A percentile compares a stretch with the other conserved stretches of the same genome.
Conservation (phyloP, 306 rosid genomes). For the Spatholobus suberectus region DNA sequence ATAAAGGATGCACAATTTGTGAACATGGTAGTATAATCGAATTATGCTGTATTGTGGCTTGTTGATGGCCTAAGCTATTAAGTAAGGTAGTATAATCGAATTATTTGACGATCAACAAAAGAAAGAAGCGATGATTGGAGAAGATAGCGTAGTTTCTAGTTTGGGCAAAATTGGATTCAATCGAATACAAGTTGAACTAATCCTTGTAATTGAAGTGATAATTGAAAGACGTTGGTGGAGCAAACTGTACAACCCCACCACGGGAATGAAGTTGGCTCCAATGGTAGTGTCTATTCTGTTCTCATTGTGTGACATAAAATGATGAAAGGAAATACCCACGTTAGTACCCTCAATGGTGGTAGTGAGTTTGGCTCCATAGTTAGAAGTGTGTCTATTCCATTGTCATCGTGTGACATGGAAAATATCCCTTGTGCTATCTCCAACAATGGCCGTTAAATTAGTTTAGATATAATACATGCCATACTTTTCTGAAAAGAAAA, state of each 20-base stretch:
- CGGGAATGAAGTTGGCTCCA: not conserved
- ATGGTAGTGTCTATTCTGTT: not conserved
- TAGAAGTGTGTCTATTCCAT: not conserved
- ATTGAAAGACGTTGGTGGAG: not conserved
- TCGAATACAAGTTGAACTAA: not conserved
- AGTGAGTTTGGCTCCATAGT: not conserved
- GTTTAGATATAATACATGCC: no score
- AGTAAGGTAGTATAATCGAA: not conserved
- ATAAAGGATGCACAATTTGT: not conserved
- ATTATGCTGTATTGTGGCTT: no score
- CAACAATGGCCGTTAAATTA: not conserved
- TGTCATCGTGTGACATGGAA: not conserved
- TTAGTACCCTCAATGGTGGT: not conserved
- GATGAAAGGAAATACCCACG: not conserved
- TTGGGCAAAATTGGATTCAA: not conserved
- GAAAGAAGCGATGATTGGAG: not conserved
- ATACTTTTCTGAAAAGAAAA: no score
- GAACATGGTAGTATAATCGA: not conserved
- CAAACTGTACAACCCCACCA: not conserved
- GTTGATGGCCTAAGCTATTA: not conserved
- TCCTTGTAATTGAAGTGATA: constrained; percentile 17
- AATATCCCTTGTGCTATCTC: not conserved
- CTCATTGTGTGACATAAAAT: not conserved
- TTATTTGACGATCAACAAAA: not conserved
- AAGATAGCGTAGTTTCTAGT: not conserved